phyloP scores from a whole-genome alignment of 2,329 filamentous ascomycete genomes.

The Purpureocillium lavendulum region DNA sequence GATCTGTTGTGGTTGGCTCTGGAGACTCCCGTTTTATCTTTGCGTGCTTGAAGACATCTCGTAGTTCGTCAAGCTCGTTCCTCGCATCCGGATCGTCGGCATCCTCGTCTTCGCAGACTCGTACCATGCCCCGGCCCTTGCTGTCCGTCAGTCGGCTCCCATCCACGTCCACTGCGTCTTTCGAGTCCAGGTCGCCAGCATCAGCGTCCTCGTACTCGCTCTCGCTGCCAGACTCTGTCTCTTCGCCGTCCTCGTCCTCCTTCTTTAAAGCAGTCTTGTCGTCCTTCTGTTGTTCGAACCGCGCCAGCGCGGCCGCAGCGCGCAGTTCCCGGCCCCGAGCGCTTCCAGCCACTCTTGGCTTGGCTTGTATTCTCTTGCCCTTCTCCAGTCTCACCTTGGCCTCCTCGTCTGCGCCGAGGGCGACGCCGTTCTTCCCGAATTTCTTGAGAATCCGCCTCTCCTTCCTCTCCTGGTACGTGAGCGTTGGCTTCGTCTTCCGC shows the following conservation, averaged over 20 bases:
- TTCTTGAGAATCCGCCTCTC: slow-evolving; percentile 66
- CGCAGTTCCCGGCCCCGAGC: slow-evolving; percentile 66
- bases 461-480: slow-evolving; percentile 65
- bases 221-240: slow-evolving; percentile 35
- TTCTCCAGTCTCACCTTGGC: slow-evolving; percentile 59
- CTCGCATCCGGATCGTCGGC: slow-evolving; percentile 34
- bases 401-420: slow-evolving; percentile 61
- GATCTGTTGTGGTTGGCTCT: background rate
- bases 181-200: slow-evolving; percentile 26
- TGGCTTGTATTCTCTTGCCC: slow-evolving; percentile 52
- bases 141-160: slow-evolving; percentile 57
- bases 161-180: slow-evolving; percentile 55
- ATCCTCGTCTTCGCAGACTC: slow-evolving; percentile 65
- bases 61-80: slow-evolving; percentile 57
- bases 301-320: slow-evolving; percentile 66
- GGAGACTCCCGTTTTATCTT: slow-evolving; percentile 14
- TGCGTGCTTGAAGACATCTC: slow-evolving; percentile 24
- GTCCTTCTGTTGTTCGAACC: slow-evolving; percentile 56
- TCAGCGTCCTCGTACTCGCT: slow-evolving; percentile 39
- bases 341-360: slow-evolving; percentile 67
- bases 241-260: slow-evolving; percentile 22
- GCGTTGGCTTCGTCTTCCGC: slow-evolving; percentile 39
- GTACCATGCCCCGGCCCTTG: slow-evolving; percentile 60
- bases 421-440: slow-evolving; percentile 63
- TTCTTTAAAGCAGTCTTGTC: slow-evolving; percentile 26